phyloP scores from a whole-genome alignment of 441 rosid genomes.

The Breynia disticha region DNA sequence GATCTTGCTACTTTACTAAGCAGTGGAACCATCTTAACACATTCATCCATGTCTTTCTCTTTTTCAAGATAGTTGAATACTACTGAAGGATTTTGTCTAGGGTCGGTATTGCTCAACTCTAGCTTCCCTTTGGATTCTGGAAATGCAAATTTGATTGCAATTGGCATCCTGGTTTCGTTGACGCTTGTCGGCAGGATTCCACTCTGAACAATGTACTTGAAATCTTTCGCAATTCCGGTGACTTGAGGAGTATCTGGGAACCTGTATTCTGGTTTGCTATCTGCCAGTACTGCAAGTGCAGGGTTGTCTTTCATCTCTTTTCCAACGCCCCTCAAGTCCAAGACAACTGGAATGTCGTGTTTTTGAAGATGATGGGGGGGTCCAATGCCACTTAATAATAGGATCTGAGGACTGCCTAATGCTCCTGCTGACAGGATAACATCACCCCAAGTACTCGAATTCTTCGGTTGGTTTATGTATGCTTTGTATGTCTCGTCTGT shows the following conservation, averaged over 20 bases:
- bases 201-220: slow-evolving; percentile 46
- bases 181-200: slow-evolving; percentile 37
- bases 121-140: slow-evolving; percentile 60
- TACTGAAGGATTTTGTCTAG: slow-evolving; percentile 53
- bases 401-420: slow-evolving; percentile 68
- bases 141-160: slow-evolving; percentile 58
- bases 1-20: slow-evolving; percentile 48
- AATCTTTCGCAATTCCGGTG: slow-evolving; percentile 48
- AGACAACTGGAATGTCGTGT: slow-evolving; percentile 33
- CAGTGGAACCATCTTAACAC: slow-evolving; percentile 42
- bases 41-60: slow-evolving; percentile 40
- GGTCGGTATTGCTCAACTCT: slow-evolving; percentile 33
- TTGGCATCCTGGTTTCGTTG: slow-evolving; percentile 45
- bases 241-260: slow-evolving; percentile 60
- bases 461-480: slow-evolving; percentile 32
- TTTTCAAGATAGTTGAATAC: slow-evolving; percentile 52
- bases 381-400: slow-evolving; percentile 63
- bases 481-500: slow-evolving; percentile 33
- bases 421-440: slow-evolving; percentile 69
- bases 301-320: slow-evolving; percentile 58
- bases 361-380: slow-evolving; percentile 38
- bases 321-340: slow-evolving; percentile 38
- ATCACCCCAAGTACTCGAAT: slow-evolving; percentile 32
- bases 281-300: slow-evolving; percentile 32
- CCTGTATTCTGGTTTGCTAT: slow-evolving; percentile 29